Evolutionary conservation across 1,284 basidiomycete genomes (phyloP), one percentile per base, ranked within the genome.

Genomic region (Sanghuangporus baumii): DNA sequence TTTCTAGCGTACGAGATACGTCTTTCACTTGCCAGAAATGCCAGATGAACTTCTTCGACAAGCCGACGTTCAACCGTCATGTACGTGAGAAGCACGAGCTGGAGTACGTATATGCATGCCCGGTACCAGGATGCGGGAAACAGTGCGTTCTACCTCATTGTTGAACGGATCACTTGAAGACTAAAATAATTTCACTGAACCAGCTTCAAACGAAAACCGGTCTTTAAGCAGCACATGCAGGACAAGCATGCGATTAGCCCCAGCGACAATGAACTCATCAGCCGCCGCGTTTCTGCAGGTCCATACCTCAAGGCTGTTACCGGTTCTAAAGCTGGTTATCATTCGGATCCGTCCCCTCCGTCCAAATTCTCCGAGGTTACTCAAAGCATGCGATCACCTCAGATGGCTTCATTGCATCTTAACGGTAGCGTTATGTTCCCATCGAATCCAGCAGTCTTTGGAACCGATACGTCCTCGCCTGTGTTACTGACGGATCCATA

Each of bases 31-130:
- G 63, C 48, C 36, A 41, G 2, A 31, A 51, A 23, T 65, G 63
- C 50, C 41, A 59, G n/a, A 40, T 55, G 40, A 65, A 47, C 31
- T 65, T 65, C 56, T 65, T 57, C 38, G 63, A 65, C 57, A 65
- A 65, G 50, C 63, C 63, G 38, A 65, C 63, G 20, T 59, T 47
- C 34, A 65, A 65, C 43, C 54, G 63, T 3, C 63, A 65, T 55
- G 54, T 52, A 16, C 62, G 59, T 38, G 63, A 65, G 55, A 61
- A 65, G 51, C 63, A 65, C 51, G 60, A 61, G 14, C 38, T 65
- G 16, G 46, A 52, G 38, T 52, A 61, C 23, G 63, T 65, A n/a
- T 65, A 41, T 16, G 52, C 52, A 26, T 65, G 63, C 38, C 11
- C 57, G 1, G 8, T 60, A 11, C 3, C 23, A 18, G 56, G 40